These are phyloP conservation scores for Calcarisporium arbuscula DNA, from an alignment of 2,329 filamentous ascomycete species.

Conservation along the genomic window DNA sequence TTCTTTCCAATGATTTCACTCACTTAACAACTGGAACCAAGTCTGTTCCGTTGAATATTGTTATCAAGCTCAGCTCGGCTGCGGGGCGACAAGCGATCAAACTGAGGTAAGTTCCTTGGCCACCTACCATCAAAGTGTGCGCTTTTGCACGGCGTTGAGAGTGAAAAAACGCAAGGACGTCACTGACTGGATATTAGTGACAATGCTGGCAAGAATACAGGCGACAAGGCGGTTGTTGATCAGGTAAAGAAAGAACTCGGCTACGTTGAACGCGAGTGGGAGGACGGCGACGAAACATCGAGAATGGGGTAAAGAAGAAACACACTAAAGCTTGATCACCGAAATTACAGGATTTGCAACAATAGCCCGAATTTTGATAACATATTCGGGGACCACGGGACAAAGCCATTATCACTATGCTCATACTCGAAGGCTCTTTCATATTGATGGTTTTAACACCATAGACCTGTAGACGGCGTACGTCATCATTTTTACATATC, in stretches of 20 bases:
- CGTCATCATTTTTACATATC: too few relatives aligned
- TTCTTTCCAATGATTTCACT: conserved; percentile 90
- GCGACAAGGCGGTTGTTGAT: conserved; percentile 70
- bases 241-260: conserved; percentile 80
- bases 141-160: not conserved
- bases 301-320: conserved; percentile 66
- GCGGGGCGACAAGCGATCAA: conserved; percentile 79
- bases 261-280: conserved; percentile 81
- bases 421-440: too few relatives aligned
- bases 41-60: conserved; percentile 89
- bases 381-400: too few relatives aligned
- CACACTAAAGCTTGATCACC: too few relatives aligned
- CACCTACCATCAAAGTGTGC: not conserved
- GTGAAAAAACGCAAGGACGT: not conserved
- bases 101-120: conserved; percentile 49
- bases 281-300: conserved; percentile 73
- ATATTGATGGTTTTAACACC: too few relatives aligned
- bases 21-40: conserved; percentile 68
- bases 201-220: conserved; percentile 91
- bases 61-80: conserved; percentile 91
- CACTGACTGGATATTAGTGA: conserved; percentile 38
- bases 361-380: too few relatives aligned
- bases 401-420: too few relatives aligned
- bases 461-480: too few relatives aligned
- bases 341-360: too few relatives aligned